Base-by-base conservation (phyloP, 78 protist species). In the Polysphondylium violaceum region DNA sequence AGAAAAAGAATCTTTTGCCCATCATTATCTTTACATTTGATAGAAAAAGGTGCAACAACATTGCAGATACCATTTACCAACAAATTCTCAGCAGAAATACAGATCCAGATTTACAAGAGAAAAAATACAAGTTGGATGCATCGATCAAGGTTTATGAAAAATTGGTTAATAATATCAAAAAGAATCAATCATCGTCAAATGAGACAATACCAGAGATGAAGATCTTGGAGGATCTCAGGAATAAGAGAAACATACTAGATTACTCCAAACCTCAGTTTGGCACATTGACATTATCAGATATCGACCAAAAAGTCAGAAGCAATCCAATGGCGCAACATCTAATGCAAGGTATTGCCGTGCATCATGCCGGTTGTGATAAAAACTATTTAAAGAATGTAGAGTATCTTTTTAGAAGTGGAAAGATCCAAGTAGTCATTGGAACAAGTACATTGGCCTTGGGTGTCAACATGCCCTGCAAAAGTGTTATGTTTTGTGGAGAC, bases 381-480 rank as follows among this genome's bases (percentile, higher is more conserved):
- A 23, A 47, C 2, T 86, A 86, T 38, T 21, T 51, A 0, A 23
- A 61, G 17, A 64, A 60, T 51, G 92, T 86, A 21, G 92, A 86
- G 38, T 23, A 29, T 21, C 47, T 86, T 17, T 86, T 72, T 29
- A 86, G 92, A 86, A 23, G 72, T 9, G 58, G 41, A 38, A 43
- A 87, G 51, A 50, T 95, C 33, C 23, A 43, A 33, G 86, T 96
- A 9, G 81, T 95, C 29, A 3, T 96, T 17, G 94, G 97, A 17
- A 96, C 98, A 3, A 79, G 38, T 2, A 86, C 97, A 8, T 94
- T 97, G 19, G 96, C 98, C 16, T 79, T 96, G n/a, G 99, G 99
- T 47, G 71, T 97, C 60, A 76, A 94, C 94, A 88, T 93, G 95
- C 99, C 99, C 1, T 89, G 95, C 44, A 50, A 64, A 23, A 87